Conservation (phyloP, 495 filamentous ascomycete genomes). For the Filosporella fistucella region DNA sequence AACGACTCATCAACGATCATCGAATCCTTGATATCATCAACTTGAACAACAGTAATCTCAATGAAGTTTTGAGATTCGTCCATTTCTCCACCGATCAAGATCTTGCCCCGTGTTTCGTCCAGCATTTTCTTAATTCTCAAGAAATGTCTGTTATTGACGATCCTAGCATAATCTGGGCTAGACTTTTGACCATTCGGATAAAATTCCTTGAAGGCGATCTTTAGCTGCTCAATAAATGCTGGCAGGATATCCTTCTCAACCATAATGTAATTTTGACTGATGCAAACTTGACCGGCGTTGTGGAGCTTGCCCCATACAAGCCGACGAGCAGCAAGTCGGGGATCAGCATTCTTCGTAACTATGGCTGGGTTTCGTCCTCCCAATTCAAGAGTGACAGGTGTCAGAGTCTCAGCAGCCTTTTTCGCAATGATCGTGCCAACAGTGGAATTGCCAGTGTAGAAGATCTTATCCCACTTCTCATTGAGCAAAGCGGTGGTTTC, state of each 20-base stretch:
- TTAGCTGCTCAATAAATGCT: slow-evolving; percentile 70
- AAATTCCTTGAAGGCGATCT: slow-evolving; percentile 68
- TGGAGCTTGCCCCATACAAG: slow-evolving; percentile 82
- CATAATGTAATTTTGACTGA: slow-evolving; percentile 84
- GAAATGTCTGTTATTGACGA: slow-evolving; percentile 76
- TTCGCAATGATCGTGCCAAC: slow-evolving; percentile 87
- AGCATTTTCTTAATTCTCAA: slow-evolving; percentile 84
- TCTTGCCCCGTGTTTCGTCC: slow-evolving; percentile 74
- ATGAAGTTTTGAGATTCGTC: slow-evolving; percentile 77
- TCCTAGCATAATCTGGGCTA: slow-evolving; percentile 70
- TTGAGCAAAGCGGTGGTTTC: slow-evolving; percentile 80
- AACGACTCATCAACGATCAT: slow-evolving; percentile 81
- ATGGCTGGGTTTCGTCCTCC: slow-evolving; percentile 91
- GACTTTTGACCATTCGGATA: slow-evolving; percentile 76
- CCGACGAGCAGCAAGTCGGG: slow-evolving; percentile 74
- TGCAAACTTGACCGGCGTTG: slow-evolving; percentile 86
- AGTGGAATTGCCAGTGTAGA: slow-evolving; percentile 77
- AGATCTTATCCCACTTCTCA: slow-evolving; percentile 95
- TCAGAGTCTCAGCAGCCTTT: slow-evolving; percentile 88
- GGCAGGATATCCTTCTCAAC: slow-evolving; percentile 70
- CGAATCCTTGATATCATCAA: slow-evolving; percentile 70
- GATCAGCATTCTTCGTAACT: slow-evolving; percentile 74
- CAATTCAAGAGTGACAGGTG: slow-evolving; percentile 83
- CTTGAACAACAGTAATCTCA: slow-evolving; percentile 77
- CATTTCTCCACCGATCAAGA: slow-evolving; percentile 77